A percentile compares a stretch with the other conserved stretches of the same genome.
These are phyloP conservation scores for Phlebiopsis gigantea DNA, from an alignment of 768 basidiomycete genomes.

Conservation along the genomic window DNA sequence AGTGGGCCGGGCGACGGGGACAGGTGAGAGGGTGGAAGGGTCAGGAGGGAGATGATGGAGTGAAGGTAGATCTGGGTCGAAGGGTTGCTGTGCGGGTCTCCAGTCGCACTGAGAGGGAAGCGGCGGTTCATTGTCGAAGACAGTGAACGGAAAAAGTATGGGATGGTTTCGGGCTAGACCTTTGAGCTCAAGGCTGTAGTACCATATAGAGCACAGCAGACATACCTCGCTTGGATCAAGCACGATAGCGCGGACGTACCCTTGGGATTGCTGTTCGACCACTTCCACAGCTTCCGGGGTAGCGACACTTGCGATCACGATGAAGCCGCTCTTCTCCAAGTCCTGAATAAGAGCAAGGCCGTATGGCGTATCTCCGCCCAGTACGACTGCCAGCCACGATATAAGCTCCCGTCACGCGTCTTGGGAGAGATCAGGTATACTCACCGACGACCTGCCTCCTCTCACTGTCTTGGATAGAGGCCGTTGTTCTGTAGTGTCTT, in stretches of 20 bases:
- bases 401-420: background rate
- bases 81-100: slow-evolving; percentile 74
- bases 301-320: slow-evolving; percentile 76
- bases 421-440: slow-evolving; percentile 12
- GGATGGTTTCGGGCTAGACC: slow-evolving; percentile 60
- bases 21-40: slow-evolving; percentile 38
- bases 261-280: slow-evolving; percentile 62
- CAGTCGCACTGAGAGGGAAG: slow-evolving; percentile 73
- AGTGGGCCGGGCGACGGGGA: slow-evolving; percentile 49
- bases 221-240: slow-evolving; percentile 74
- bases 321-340: slow-evolving; percentile 74
- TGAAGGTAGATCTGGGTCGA: slow-evolving; percentile 66
- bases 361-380: slow-evolving; percentile 74
- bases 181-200: background rate
- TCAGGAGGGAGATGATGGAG: slow-evolving; percentile 72
- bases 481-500: slow-evolving; percentile 20
- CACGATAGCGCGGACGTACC: slow-evolving; percentile 77
- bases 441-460: slow-evolving; percentile 43
- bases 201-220: background rate
- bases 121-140: slow-evolving; percentile 74
- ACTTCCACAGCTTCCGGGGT: slow-evolving; percentile 58
- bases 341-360: slow-evolving; percentile 69
- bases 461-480: slow-evolving; percentile 24
- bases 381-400: slow-evolving; percentile 46
- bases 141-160: slow-evolving; percentile 76